Base-by-base conservation (phyloP, 2,329 filamentous ascomycete species). In the Fonsecaea monophora region DNA sequence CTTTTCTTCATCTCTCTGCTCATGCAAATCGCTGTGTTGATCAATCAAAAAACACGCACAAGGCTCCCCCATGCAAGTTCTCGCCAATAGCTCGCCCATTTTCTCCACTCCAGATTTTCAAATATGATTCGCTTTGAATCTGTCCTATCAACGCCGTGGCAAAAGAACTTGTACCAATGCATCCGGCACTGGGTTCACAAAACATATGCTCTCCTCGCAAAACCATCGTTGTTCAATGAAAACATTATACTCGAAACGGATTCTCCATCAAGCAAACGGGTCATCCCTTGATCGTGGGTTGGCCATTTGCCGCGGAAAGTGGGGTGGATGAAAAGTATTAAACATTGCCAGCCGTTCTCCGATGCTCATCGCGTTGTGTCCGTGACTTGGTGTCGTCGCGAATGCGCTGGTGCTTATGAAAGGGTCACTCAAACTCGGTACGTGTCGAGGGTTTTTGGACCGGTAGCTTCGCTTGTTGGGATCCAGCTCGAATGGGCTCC, bases 401-500 rank as follows among this genome's bases (percentile, higher is more conserved):
- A 68, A 70, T 6, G 68, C 69, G 53, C 66, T 71, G 9, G 67
- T 72, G n/a, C 65, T 69, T 63, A 77, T 78, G 68, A 81, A 82
- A 1, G 81, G 78, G 62, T 82, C 81, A 9, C 80, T 82, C 64
- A 79, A 74, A 48, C 79, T 82, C 37, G 79, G 77, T 12, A 77
- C 78, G 69, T 81, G 80, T 66, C 79, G 74, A 21, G 78, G 74
- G 37, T 74, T 74, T 65, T 76, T 73, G 4, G 74, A 67, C 32
- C 76, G 76, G 34, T 74, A 74, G 57, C 75, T 77, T 58, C 75
- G 76, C 58, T 74, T 74, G 12, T 69, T 74, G 3, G 71, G 70
- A 66, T 82, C 79, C 9, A 79, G 72, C 62, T 79, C 78, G 67
- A 84, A 84, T 1, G 82, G 82, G 35, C 82, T 83, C 30, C 81